phyloP scores from a whole-genome alignment of 768 basidiomycete genomes.

The Podaxis pistillaris region DNA sequence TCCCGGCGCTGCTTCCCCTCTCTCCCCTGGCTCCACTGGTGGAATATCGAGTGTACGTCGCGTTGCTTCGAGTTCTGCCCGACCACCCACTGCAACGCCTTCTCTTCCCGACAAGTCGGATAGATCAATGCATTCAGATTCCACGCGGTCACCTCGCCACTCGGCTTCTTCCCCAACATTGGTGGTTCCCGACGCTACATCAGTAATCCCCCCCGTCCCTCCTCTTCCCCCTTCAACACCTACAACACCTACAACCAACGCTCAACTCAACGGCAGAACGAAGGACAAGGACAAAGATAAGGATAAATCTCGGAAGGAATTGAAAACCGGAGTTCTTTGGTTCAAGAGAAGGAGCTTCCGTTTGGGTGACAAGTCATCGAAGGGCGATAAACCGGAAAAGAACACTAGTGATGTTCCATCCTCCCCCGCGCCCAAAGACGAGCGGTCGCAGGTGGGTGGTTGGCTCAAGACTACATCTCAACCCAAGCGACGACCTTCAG shows the following conservation, averaged over 20 bases:
- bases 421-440: constrained; percentile 20
- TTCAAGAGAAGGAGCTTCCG: constrained; percentile 55
- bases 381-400: constrained; percentile 12
- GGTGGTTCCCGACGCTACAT: constrained; percentile 18
- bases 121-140: constrained; percentile 18
- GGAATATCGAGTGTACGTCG: constrained; percentile 23
- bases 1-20: background rate
- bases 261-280: constrained; percentile 31
- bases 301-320: constrained; percentile 40
- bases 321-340: constrained; percentile 37
- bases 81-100: constrained; percentile 14
- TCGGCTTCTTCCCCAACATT: constrained; percentile 28
- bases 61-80: constrained; percentile 30
- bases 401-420: constrained; percentile 18
- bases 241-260: constrained; percentile 15
- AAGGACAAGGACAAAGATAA: constrained; percentile 37
- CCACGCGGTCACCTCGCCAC: constrained; percentile 29
- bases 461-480: constrained; percentile 24
- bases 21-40: background rate
- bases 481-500: constrained; percentile 21
- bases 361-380: constrained; percentile 29
- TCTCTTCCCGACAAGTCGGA: background rate
- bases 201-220: constrained; percentile 15
- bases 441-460: constrained; percentile 16
- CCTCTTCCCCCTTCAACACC: constrained; percentile 25